Evolutionary conservation across 345 rosid species (phyloP).

Genomic region (Clarkia xantiana): DNA sequence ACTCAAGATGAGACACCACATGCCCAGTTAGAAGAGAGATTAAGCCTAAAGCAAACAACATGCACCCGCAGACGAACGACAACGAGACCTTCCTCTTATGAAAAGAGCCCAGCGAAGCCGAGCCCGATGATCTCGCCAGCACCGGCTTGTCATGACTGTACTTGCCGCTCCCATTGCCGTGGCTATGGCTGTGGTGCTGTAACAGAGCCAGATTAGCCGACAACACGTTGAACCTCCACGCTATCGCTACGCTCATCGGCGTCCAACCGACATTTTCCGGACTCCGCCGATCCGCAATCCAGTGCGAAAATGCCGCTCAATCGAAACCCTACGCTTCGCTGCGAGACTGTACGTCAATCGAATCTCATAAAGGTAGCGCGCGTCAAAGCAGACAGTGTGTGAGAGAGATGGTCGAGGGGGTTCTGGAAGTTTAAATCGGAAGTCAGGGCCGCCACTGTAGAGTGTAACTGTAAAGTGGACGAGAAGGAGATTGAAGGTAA

Average conservation of each 20-base stretch:
- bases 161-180: conserved; percentile 8
- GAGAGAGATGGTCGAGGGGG: neutral
- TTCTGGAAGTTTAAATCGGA: neutral
- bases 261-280: conserved; percentile 21
- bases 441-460: neutral
- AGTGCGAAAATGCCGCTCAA: neutral
- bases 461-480: neutral
- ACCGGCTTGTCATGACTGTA: conserved; percentile 1
- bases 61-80: conserved; percentile 64
- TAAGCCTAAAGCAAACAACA: conserved; percentile 81
- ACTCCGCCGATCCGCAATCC: neutral
- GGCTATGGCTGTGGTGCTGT: conserved; percentile 25
- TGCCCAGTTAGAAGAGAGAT: conserved; percentile 91
- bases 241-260: conserved; percentile 39
- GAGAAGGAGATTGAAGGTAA: neutral
- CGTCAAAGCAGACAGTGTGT: neutral
- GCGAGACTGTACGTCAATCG: neutral
- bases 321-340: neutral
- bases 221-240: conserved; percentile 38
- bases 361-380: too few relatives aligned
- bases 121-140: conserved; percentile 4
- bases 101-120: conserved; percentile 1
- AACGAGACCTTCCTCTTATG: conserved; percentile 27
- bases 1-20: conserved; percentile 84
- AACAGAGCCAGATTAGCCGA: conserved; percentile 45